Conservation (phyloP, 2,329 filamentous ascomycete species). For the Cladosporium sp. region DNA sequence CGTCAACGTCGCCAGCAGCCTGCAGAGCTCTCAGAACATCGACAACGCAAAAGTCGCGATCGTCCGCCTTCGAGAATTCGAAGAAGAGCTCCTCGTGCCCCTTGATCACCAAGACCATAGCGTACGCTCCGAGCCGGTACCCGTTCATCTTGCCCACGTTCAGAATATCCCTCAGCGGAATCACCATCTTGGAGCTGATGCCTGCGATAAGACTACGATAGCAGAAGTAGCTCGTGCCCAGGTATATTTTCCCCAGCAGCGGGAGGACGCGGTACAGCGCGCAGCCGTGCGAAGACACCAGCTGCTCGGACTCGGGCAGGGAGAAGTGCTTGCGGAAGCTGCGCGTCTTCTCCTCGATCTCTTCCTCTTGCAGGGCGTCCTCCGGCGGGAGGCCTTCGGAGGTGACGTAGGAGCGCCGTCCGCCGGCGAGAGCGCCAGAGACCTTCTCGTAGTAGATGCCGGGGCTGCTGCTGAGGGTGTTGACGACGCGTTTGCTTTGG, state of each 20-base stretch:
- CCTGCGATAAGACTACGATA: slow-evolving; percentile 87
- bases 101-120: slow-evolving; percentile 84
- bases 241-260: slow-evolving; percentile 93
- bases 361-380: slow-evolving; percentile 52
- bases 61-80: slow-evolving; percentile 72
- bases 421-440: slow-evolving; percentile 93
- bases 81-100: slow-evolving; percentile 97
- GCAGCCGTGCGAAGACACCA: slow-evolving; percentile 88
- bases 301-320: slow-evolving; percentile 72
- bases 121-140: slow-evolving; percentile 85
- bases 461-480: slow-evolving; percentile 70
- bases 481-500: slow-evolving; percentile 65
- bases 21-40: slow-evolving; percentile 74
- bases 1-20: slow-evolving; percentile 61
- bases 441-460: slow-evolving; percentile 97
- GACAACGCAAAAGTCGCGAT: slow-evolving; percentile 82
- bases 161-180: slow-evolving; percentile 85
- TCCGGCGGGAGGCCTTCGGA: slow-evolving; percentile 58
- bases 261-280: slow-evolving; percentile 84
- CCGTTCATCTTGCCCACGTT: slow-evolving; percentile 93
- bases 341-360: slow-evolving; percentile 49
- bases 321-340: slow-evolving; percentile 88
- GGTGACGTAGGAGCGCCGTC: slow-evolving; percentile 80
- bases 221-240: slow-evolving; percentile 81
- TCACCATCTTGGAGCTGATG: slow-evolving; percentile 83